These are phyloP conservation scores for Leccinum incarnatum DNA, from an alignment of 768 basidiomycete species.

Conservation along the genomic window DNA sequence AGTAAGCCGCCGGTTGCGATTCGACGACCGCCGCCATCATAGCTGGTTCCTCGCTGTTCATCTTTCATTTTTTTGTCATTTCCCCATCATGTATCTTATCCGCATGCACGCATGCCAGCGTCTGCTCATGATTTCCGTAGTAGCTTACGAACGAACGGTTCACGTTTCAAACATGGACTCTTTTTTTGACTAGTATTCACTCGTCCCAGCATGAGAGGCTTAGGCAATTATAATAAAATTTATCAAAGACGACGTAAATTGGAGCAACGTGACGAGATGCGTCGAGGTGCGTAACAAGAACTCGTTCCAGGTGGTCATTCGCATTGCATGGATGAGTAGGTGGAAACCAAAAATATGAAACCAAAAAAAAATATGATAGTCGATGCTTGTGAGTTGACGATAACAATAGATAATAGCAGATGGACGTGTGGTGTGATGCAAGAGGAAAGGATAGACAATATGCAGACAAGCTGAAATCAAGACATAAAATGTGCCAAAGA, in stretches of 20 bases:
- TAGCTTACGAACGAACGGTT: not conserved
- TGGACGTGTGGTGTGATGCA: slow-evolving; percentile 20
- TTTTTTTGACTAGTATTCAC: not conserved
- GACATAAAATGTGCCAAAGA: slow-evolving; percentile 3
- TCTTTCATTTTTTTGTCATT: not conserved
- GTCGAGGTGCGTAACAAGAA: slow-evolving; percentile 12
- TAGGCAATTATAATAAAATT: not conserved
- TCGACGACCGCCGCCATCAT: slow-evolving; percentile 31
- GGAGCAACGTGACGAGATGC: slow-evolving; percentile 15
- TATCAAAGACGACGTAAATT: not conserved
- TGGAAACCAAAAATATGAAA: not conserved
- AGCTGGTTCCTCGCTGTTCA: not conserved
- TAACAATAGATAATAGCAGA: slow-evolving; percentile 35
- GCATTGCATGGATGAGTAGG: not conserved
- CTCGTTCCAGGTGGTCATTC: slow-evolving; percentile 15
- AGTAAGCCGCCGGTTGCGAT: slow-evolving; percentile 35
- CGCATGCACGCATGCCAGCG: not conserved
- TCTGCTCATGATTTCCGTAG: not conserved
- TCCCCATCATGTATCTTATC: not conserved
- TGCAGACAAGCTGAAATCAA: slow-evolving; percentile 23
- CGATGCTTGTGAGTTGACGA: slow-evolving; percentile 23
- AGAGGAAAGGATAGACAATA: slow-evolving; percentile 20
- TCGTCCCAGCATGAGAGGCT: not conserved
- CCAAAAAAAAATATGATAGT: not conserved
- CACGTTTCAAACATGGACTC: not conserved